Percentiles rank a stretch among this genome's conserved stretches.
phyloP scores from a whole-genome alignment of 768 basidiomycete species.

The Boletus rufocinnamomeus region DNA sequence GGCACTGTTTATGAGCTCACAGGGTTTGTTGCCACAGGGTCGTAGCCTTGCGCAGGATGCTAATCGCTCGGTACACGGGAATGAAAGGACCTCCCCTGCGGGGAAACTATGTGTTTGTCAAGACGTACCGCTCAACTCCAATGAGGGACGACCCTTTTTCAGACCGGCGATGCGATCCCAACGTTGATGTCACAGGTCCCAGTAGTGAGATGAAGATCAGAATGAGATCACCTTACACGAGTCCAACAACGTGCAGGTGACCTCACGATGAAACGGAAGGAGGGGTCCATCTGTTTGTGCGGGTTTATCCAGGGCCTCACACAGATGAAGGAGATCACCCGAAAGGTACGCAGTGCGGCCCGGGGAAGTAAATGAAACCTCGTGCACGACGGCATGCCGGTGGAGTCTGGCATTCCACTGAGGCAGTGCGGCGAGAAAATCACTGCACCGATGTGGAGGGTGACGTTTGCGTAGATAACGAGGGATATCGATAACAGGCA shows the following conservation, averaged over 20 bases:
- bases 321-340: slow-evolving; percentile 9
- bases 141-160: slow-evolving; percentile 3
- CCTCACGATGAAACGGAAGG: slow-evolving; percentile 14
- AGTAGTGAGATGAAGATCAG: neutral
- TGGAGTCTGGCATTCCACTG: slow-evolving; percentile 9
- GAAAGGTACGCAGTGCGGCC: slow-evolving; percentile 21
- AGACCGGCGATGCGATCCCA: neutral
- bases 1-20: slow-evolving; percentile 15
- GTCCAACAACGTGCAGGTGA: slow-evolving; percentile 17
- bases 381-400: slow-evolving; percentile 21
- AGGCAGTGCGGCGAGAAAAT: slow-evolving; percentile 25
- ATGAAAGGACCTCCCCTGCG: slow-evolving; percentile 15
- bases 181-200: slow-evolving; percentile 19
- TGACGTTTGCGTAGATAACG: slow-evolving; percentile 23
- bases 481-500: slow-evolving; percentile 13
- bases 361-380: slow-evolving; percentile 23
- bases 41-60: slow-evolving; percentile 1
- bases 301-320: slow-evolving; percentile 1
- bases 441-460: slow-evolving; percentile 13
- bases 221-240: slow-evolving; percentile 6
- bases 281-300: neutral
- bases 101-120: slow-evolving; percentile 6
- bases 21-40: slow-evolving; percentile 19
- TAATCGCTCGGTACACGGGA: slow-evolving; percentile 15
- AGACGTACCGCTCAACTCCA: neutral